These are phyloP conservation scores for Thyridium curvatum DNA, from an alignment of 2,329 filamentous ascomycete genomes.

Conservation along the genomic window DNA sequence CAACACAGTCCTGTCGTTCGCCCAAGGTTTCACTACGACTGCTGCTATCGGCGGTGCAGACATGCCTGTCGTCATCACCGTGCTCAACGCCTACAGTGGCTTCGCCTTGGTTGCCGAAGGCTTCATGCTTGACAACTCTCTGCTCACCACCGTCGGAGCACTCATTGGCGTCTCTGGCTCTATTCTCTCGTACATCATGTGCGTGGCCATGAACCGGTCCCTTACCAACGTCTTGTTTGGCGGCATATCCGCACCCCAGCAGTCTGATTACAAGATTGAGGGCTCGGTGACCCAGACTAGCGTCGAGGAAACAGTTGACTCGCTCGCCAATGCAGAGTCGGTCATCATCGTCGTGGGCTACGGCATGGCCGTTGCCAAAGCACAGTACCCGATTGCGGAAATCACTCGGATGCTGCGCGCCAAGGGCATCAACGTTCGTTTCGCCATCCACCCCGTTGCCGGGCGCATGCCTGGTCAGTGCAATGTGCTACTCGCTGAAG, in stretches of 20 bases:
- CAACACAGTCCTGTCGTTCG: slow-evolving; percentile 72
- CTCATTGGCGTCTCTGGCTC: slow-evolving; percentile 85
- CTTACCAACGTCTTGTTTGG: slow-evolving; percentile 88
- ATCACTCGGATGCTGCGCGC: slow-evolving; percentile 69
- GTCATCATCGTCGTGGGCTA: slow-evolving; percentile 91
- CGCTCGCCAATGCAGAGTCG: slow-evolving; percentile 68
- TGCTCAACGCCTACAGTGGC: slow-evolving; percentile 84
- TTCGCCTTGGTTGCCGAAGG: slow-evolving; percentile 88
- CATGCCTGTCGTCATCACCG: slow-evolving; percentile 88
- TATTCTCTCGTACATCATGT: slow-evolving; percentile 82
- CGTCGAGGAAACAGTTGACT: slow-evolving; percentile 74
- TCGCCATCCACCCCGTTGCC: slow-evolving; percentile 85
- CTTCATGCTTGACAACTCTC: slow-evolving; percentile 83
- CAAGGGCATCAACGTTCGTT: slow-evolving; percentile 75
- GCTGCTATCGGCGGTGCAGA: slow-evolving; percentile 88
- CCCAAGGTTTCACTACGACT: slow-evolving; percentile 84
- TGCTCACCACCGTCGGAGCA: slow-evolving; percentile 79
- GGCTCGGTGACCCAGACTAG: slow-evolving; percentile 73
- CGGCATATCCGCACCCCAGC: slow-evolving; percentile 60
- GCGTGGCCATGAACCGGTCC: slow-evolving; percentile 85
- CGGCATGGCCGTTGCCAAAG: slow-evolving; percentile 91
- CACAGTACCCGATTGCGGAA: slow-evolving; percentile 83
- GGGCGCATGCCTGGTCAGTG: slow-evolving; percentile 92
- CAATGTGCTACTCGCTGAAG: slow-evolving; percentile 84
- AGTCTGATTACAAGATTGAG: slow-evolving; percentile 67